Evolutionary conservation across 106 monocot species (phyloP), one percentile per base, ranked within the genome.

Genomic region (Amphibolis antarctica): DNA sequence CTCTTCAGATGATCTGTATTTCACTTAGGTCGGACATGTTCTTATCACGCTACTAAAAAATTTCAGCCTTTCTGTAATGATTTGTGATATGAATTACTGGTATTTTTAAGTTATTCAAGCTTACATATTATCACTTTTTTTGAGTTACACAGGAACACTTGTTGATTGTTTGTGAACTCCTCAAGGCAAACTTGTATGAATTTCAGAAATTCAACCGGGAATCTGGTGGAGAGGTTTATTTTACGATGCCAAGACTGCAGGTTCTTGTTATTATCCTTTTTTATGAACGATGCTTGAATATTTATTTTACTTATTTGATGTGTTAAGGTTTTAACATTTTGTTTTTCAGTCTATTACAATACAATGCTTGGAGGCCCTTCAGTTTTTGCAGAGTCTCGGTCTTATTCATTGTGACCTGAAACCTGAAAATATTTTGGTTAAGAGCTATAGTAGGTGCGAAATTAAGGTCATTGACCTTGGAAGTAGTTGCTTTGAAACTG

Each of bases 191-290:
- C 51, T 81, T 99, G 65, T 92, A 99, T 73, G 98, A 99, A 74
- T 99, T 99, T 71, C 98, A 99, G 68, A 99, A 99, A 66, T 99
- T 99, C 53, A 99, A 99, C 68, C 71, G 98, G 53, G 98, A 99
- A 92, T 99, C 98, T 56, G 98, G 98, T 28, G 91, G 98, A 42
- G 98, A 99, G 71, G 98, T 99, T 71, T 99, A 99, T 68, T 99
- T 99, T 68, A 99, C 98, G 19, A 99, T 99, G 98, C 91, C 98
- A 55, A 88, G 98, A 61, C 60, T 99, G 66, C 98, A 99, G 91
- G 98, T 96, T 72, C 59, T 67, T 11, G 20, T 56, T 66, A 52
- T 23, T 53, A 25, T 21, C 31, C 9, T 27, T 48, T 15, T 30
- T 28, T 31, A 42, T 59, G 15, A 55, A 18, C 47, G 17, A 23